phyloP scores from a whole-genome alignment of 768 basidiomycete genomes.

The Hortiboletus campestris region DNA sequence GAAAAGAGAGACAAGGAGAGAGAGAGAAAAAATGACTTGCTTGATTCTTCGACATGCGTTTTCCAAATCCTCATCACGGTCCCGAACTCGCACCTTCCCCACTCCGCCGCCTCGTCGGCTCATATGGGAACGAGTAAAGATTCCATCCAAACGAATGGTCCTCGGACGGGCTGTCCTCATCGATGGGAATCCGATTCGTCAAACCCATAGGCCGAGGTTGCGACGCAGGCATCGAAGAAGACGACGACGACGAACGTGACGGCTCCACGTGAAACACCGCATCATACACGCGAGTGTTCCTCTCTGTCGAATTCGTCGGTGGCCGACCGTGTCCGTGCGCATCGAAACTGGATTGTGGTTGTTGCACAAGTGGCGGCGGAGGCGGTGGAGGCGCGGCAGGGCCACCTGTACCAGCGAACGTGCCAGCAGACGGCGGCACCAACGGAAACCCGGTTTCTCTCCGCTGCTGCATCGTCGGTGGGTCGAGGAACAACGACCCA shows the following conservation, averaged over 20 bases:
- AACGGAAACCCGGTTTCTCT: conserved; percentile 13
- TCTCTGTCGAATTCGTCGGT: conserved; percentile 9
- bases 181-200: conserved; percentile 18
- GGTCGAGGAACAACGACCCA: conserved; percentile 10
- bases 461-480: conserved; percentile 1
- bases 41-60: background rate
- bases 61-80: background rate
- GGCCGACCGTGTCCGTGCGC: background rate
- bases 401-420: conserved; percentile 1
- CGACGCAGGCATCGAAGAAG: conserved; percentile 6
- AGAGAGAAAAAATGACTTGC: background rate
- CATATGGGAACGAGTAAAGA: background rate
- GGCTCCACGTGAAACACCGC: conserved; percentile 3
- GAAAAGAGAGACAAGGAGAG: background rate
- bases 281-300: conserved; percentile 11
- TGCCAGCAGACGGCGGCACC: conserved; percentile 7
- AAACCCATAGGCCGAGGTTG: conserved; percentile 14
- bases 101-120: conserved; percentile 1
- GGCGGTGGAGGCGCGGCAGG: background rate
- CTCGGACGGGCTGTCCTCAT: conserved; percentile 19
- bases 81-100: conserved; percentile 10
- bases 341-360: conserved; percentile 5
- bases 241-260: conserved; percentile 20
- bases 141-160: conserved; percentile 18
- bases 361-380: background rate